Percentiles rank a stretch among this genome's conserved stretches.
phyloP scores from a whole-genome alignment of 2,329 filamentous ascomycete genomes.

The Diaporthe vaccinii region DNA sequence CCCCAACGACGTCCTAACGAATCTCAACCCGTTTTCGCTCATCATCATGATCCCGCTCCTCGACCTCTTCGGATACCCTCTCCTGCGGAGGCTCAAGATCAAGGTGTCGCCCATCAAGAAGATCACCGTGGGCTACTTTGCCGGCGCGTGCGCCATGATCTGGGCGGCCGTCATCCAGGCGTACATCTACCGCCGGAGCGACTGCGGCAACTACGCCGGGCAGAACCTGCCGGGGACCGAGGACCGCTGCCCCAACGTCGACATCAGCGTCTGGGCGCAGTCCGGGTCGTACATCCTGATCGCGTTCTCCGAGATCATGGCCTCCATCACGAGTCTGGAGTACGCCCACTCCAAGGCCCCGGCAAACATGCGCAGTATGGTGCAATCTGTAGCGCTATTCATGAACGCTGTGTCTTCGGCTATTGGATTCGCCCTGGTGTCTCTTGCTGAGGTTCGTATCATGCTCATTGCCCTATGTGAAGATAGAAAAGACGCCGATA shows the following conservation, averaged over 20 bases:
- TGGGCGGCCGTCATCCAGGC: conserved; percentile 67
- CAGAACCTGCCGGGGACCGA: conserved; percentile 49
- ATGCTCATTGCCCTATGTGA: neutral
- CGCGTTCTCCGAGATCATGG: conserved; percentile 63
- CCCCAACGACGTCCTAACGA: conserved; percentile 82
- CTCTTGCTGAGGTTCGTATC: conserved; percentile 22
- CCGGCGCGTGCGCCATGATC: conserved; percentile 71
- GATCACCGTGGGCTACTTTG: conserved; percentile 78
- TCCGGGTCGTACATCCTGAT: conserved; percentile 63
- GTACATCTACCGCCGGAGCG: conserved; percentile 74
- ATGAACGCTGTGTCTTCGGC: conserved; percentile 77
- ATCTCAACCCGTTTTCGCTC: conserved; percentile 80
- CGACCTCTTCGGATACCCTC: conserved; percentile 77
- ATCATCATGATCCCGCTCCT: conserved; percentile 81
- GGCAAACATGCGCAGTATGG: conserved; percentile 80
- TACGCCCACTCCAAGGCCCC: conserved; percentile 84
- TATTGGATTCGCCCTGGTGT: conserved; percentile 70
- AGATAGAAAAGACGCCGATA: neutral
- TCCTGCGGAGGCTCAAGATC: conserved; percentile 73
- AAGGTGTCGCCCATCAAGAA: conserved; percentile 82
- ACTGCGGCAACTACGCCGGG: conserved; percentile 62
- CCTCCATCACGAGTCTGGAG: conserved; percentile 72
- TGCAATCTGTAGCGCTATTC: conserved; percentile 77
- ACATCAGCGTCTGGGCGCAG: conserved; percentile 74
- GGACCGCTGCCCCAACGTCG: conserved; percentile 60